phyloP scores from a whole-genome alignment of 768 basidiomycete genomes.

The Lactarius quietus region DNA sequence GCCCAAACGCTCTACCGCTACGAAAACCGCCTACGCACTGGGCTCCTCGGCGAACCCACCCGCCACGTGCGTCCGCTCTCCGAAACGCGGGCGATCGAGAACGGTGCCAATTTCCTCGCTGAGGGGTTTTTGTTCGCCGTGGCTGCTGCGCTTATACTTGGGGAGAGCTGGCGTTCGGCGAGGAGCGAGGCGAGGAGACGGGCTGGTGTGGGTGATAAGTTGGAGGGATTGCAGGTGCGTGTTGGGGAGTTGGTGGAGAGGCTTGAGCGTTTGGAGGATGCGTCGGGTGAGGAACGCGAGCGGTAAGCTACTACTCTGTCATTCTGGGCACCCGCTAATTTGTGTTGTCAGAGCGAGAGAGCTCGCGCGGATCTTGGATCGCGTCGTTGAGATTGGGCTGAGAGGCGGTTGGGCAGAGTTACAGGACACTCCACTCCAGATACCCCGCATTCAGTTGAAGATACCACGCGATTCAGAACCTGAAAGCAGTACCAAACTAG shows the following conservation, averaged over 20 bases:
- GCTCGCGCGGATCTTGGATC: slow-evolving; percentile 58
- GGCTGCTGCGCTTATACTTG: slow-evolving; percentile 67
- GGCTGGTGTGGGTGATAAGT: slow-evolving; percentile 65
- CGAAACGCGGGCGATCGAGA: slow-evolving; percentile 81
- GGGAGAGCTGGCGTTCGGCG: slow-evolving; percentile 73
- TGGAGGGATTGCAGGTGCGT: slow-evolving; percentile 52
- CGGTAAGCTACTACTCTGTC: slow-evolving; percentile 34
- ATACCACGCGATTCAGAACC: background rate
- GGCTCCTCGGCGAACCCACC: slow-evolving; percentile 67
- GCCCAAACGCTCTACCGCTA: slow-evolving; percentile 75
- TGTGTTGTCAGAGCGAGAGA: slow-evolving; percentile 33
- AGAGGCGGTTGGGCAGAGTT: slow-evolving; percentile 64
- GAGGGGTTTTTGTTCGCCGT: slow-evolving; percentile 84
- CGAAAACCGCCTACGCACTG: slow-evolving; percentile 68
- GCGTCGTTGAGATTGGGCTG: slow-evolving; percentile 65
- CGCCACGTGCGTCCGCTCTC: slow-evolving; percentile 69
- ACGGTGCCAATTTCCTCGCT: slow-evolving; percentile 78
- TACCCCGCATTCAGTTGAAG: slow-evolving; percentile 39
- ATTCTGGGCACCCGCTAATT: too few relatives aligned
- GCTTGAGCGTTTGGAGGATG: slow-evolving; percentile 41
- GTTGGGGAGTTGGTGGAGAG: slow-evolving; percentile 48
- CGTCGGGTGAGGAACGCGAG: slow-evolving; percentile 42
- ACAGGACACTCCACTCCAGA: slow-evolving; percentile 52
- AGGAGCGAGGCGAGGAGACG: slow-evolving; percentile 66
- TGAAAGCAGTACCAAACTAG: background rate